Base-by-base conservation (phyloP, 495 filamentous ascomycete species). In the Penicillium malachiteum region DNA sequence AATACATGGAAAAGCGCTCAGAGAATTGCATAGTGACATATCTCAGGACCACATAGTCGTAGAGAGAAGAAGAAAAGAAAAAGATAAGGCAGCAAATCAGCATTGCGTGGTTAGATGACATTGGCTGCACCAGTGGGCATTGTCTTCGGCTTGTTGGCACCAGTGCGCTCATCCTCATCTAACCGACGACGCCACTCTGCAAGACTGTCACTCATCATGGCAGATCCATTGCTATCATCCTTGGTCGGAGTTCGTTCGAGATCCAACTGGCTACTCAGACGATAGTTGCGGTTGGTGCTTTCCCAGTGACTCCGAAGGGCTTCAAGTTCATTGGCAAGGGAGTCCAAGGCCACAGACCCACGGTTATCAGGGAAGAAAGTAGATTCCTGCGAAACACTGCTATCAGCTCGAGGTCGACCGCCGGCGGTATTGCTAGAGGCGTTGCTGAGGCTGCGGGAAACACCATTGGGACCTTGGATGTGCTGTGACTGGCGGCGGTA, bases 221-320 rank as follows among this genome's bases (percentile, higher is more conserved):
- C 72, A 5, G 65, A 63, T 0, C 77, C 79, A 16, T 81, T 73
- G 21, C 62, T 66, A 18, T 73, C 74, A 42, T 80, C 80, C 58
- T 77, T 82, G 48, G 79, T 84, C 11, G 79, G 73, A 21, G 82
- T 83, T 18, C 81, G 77, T 56, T 96, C 92, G 57, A 94, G 88
- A 64, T 96, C 93, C 63, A 96, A 93, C 57, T 77, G 72, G 46
- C 85, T 92, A 68, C 89, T 93, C 42, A 96, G 76, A 13, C 93
- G 86, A 67, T 97, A 96, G 58, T 88, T 93, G 71, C 92, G 92
- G 72, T 92, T 96, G 39, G 91, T 96, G 43, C 87, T 87, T 71
- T 97, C 92, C 93, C 95, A 97, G 56, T 96, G 94, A 33, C 76
- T 86, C 33, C 93, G 86, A 38, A 97, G 79, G 14, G 87, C 82